phyloP scores from a whole-genome alignment of 768 basidiomycete genomes.

The Dioszegia crocea region DNA sequence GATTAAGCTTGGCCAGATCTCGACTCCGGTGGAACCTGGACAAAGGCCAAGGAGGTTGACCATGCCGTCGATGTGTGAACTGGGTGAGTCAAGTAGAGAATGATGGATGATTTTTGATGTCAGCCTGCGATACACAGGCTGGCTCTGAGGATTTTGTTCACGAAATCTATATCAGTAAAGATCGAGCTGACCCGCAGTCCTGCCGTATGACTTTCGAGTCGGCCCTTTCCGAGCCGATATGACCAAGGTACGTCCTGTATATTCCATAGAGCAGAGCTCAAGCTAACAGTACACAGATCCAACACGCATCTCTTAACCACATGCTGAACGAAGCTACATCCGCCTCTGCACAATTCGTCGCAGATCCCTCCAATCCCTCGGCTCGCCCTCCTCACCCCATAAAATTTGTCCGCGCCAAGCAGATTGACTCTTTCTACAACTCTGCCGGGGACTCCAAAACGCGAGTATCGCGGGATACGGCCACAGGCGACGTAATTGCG shows the following conservation, averaged over 20 bases:
- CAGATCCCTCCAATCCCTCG: conserved; percentile 45
- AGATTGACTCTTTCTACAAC: conserved; percentile 73
- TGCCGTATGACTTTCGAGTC: conserved; percentile 61
- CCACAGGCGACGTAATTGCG: conserved; percentile 63
- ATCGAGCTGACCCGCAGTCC: conserved; percentile 55
- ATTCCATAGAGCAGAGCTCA: neutral
- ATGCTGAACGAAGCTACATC: conserved; percentile 61
- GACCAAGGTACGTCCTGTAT: conserved; percentile 62
- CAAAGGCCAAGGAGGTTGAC: neutral
- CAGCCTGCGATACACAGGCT: neutral
- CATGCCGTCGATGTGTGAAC: neutral
- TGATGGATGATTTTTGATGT: too few relatives aligned
- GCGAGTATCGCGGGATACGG: conserved; percentile 78
- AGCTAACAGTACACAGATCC: neutral
- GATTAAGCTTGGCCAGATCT: conserved; percentile 7
- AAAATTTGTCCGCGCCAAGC: conserved; percentile 68
- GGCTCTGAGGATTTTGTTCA: neutral
- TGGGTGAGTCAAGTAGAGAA: neutral
- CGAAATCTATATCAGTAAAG: neutral
- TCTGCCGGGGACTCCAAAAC: conserved; percentile 57
- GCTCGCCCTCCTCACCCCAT: conserved; percentile 59
- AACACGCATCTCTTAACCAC: conserved; percentile 76
- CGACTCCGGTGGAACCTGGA: conserved; percentile 1
- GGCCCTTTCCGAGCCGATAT: conserved; percentile 88
- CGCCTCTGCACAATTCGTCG: neutral